Base-by-base conservation (phyloP, 179 eudicot species). In the Actinidia chinensis region DNA sequence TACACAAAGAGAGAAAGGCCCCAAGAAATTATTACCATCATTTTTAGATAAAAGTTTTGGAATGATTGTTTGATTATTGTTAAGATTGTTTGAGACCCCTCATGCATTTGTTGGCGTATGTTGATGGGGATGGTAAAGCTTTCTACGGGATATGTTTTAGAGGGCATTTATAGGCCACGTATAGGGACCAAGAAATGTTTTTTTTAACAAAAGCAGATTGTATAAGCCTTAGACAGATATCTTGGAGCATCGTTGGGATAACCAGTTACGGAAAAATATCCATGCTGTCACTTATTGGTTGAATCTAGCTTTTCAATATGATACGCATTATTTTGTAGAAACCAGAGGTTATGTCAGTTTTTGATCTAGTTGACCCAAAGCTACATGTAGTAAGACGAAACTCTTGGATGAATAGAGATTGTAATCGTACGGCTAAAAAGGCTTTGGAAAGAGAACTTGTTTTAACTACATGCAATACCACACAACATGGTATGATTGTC, bases 221-320 rank as follows among this genome's bases (percentile, higher is more conserved):
- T 75, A 59, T 13, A 40, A 59, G 69, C 69, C 78, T 46, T 75
- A 44, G 46, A 75, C 78, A 42, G 2, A 1, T 17, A 59, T 75
- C 28, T 43, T 75, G 4, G 60, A 60, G 12, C 2, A 4, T 10
- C 43, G 44, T 25, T 63, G 67, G 44, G n/a, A 28, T 63, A 28
- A 3, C 17, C 9, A 10, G 13, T 63, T 28, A 28, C 42, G 67
- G 17, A 25, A 28, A 25, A 63, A 59, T 40, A 66, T 59, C 40
- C 68, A 74, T 59, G 77, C 8, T 11, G 54, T 36, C 0, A n/a
- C 43, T 58, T 58, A 56, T 59, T 73, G 64, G 76, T 73, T 73
- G 12, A 54, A 73, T 18, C 50, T 0, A 0, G 17, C 22, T 42
- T 73, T 42, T n/a, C 52, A 74, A 18, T 74, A 59, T 67, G 50